Evolutionary conservation across 2,329 filamentous ascomycete genomes (phyloP).

Genomic region (Colletotrichum kahawae): DNA sequence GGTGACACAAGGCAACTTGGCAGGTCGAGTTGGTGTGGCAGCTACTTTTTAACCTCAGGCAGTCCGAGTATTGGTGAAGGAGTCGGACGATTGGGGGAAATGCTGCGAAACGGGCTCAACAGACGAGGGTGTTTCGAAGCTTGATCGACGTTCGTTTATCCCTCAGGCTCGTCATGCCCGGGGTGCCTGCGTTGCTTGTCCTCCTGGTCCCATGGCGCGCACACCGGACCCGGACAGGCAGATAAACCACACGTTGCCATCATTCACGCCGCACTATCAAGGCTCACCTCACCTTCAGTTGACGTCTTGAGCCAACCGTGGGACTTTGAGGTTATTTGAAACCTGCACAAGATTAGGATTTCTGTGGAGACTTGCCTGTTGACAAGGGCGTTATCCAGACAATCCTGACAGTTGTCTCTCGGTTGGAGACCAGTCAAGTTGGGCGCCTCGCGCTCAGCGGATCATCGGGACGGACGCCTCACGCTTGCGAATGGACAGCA

Average conservation of each 20-base stretch:
- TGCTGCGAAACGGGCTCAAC: not conserved
- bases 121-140: not conserved
- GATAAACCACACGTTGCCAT: not conserved
- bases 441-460: not conserved
- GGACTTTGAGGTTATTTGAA: not conserved
- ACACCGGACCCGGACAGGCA: not conserved
- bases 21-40: not conserved
- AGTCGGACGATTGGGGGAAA: not conserved
- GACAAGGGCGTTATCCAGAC: not conserved
- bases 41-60: not conserved
- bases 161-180: not conserved
- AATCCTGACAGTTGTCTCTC: not conserved
- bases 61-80: not conserved
- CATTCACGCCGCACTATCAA: not conserved
- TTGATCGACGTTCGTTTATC: not conserved
- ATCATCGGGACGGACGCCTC: conserved; percentile 8
- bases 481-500: conserved; percentile 5
- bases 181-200: not conserved
- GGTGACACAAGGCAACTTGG: conserved; percentile 4
- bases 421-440: not conserved
- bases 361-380: not conserved
- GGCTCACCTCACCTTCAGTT: not conserved
- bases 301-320: not conserved
- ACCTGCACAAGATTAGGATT: not conserved
- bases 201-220: not conserved